Conservation (phyloP, 805 yeast species). For the Saturnispora silvae region DNA sequence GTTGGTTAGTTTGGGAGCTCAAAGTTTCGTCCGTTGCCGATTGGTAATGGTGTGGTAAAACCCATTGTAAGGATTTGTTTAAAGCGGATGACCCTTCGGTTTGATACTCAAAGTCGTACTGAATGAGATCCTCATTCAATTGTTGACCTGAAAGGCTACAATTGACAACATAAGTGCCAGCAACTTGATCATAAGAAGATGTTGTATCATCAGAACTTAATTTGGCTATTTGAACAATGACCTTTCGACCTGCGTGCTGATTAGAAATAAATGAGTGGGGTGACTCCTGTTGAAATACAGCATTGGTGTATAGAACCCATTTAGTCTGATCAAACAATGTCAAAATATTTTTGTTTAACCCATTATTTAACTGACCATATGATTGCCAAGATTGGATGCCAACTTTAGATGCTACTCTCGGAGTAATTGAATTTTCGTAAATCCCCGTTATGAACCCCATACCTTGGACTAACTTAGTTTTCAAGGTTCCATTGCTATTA, state of each 20-base stretch:
- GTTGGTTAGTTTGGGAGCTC: slow-evolving; percentile 17
- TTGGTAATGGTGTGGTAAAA: slow-evolving; percentile 43
- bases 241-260: slow-evolving; percentile 26
- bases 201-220: slow-evolving; percentile 27
- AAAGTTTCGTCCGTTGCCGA: slow-evolving; percentile 22
- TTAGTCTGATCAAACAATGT: slow-evolving; percentile 42
- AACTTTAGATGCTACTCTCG: slow-evolving; percentile 48
- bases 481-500: slow-evolving; percentile 24
- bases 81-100: slow-evolving; percentile 16
- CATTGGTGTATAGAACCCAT: slow-evolving; percentile 53
- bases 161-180: slow-evolving; percentile 53
- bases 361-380: slow-evolving; percentile 28
- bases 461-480: slow-evolving; percentile 65
- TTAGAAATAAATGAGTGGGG: slow-evolving; percentile 24
- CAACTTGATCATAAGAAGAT: slow-evolving; percentile 45
- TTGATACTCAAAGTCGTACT: slow-evolving; percentile 34
- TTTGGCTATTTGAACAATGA: slow-evolving; percentile 42
- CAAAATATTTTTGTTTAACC: slow-evolving; percentile 43
- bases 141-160: slow-evolving; percentile 31
- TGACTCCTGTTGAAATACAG: slow-evolving; percentile 11
- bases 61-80: slow-evolving; percentile 32
- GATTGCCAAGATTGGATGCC: slow-evolving; percentile 47
- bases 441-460: slow-evolving; percentile 67
- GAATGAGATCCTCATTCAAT: slow-evolving; percentile 20
- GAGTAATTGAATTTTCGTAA: slow-evolving; percentile 39